phyloP scores from a whole-genome alignment of 768 basidiomycete species.

The Cubamyces sp. region DNA sequence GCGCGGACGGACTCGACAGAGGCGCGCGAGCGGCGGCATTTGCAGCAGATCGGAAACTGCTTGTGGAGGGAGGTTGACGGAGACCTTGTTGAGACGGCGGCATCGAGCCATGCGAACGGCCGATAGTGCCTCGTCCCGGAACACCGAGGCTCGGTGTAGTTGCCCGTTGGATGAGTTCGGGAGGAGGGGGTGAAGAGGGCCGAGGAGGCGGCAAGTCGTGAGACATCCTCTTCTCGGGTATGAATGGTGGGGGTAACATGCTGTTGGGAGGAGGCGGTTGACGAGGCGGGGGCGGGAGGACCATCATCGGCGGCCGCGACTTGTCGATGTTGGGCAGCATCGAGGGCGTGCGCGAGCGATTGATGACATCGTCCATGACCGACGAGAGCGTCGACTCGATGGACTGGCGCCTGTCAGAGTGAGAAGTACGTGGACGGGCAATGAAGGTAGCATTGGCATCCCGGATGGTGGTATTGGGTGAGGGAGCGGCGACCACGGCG shows the following conservation, averaged over 20 bases:
- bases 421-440: constrained; percentile 52
- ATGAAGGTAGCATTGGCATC: constrained; percentile 56
- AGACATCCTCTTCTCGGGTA: constrained; percentile 68
- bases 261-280: constrained; percentile 70
- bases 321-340: constrained; percentile 65
- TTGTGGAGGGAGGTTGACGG: constrained; percentile 75
- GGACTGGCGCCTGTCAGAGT: constrained; percentile 68
- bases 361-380: constrained; percentile 48
- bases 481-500: constrained; percentile 42
- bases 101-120: constrained; percentile 70
- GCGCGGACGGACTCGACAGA: constrained; percentile 44
- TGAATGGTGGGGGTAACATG: constrained; percentile 77
- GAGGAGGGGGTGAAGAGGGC: constrained; percentile 90
- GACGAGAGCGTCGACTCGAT: constrained; percentile 71
- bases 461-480: constrained; percentile 48
- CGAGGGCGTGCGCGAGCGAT: constrained; percentile 68
- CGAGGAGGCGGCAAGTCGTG: constrained; percentile 77
- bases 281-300: constrained; percentile 76
- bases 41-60: constrained; percentile 80
- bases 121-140: constrained; percentile 49
- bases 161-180: constrained; percentile 90
- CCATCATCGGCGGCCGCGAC: constrained; percentile 84
- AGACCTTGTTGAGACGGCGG: constrained; percentile 68
- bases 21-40: constrained; percentile 60
- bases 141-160: constrained; percentile 84